Base-by-base conservation (phyloP, 2,329 filamentous ascomycete species). In the Neonectria punicea region DNA sequence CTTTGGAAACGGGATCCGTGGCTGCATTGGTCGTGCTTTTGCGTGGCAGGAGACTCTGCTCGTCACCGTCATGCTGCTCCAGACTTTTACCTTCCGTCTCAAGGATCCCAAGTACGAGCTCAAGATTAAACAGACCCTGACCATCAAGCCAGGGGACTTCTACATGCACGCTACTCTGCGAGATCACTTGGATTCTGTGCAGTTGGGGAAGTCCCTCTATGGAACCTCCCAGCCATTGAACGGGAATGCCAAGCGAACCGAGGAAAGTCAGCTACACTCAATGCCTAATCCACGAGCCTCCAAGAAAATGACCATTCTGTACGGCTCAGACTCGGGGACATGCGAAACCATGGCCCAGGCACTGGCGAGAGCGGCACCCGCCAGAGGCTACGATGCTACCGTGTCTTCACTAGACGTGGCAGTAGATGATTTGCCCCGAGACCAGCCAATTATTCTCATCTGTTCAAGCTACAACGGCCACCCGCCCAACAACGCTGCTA, bases 401-500 rank as follows among this genome's bases (percentile, higher is more conserved):
- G 80, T 80, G 25, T 79, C 87, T 8, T 82, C 84, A n/a, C 75
- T 92, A 50, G 88, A 93, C 70, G 88, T 86, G 0, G 51, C 59
- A n/a, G 84, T 84, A 5, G 83, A 87, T 53, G 82, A 84, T 8
- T 72, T 92, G 0, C 85, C 89, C 0, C 86, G 80, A 55, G 80
- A 84, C 18, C 81, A 85, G 14, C 89, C 90, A 0, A 81, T 90
- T 0, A 80, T 91, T 13, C 81, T 93, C 60, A 84, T 93, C 66
- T 88, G 87, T 0, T 85, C 90, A 0, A 89, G 87, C 2, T 93
- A 93, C 71, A 90, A 93, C 72, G 91, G 91, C 1, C 82, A 90
- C 57, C 89, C 91, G 0, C 87, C 90, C 0, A 89, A 92, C 67
- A 92, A 93, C 63, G 91, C 91, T 0, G 83, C 80, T 0, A 83